Evolutionary conservation across 352 stramenopile genomes (phyloP).

Genomic region (Pythium biforme): DNA sequence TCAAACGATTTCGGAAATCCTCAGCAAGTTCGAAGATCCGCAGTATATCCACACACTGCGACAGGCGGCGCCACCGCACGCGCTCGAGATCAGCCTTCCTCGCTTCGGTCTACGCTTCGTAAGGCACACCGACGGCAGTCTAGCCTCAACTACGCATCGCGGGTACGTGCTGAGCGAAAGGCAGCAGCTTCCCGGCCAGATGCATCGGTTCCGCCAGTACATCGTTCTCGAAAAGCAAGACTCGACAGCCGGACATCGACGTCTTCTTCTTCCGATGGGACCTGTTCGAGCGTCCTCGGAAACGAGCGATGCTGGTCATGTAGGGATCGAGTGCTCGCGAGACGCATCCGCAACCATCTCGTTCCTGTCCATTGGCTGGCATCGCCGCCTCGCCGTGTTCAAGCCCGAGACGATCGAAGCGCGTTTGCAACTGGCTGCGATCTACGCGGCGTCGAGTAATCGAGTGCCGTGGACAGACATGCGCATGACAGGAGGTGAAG

Average conservation of each 20-base stretch:
- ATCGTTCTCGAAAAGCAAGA: conserved; percentile 13
- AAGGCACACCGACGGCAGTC: conserved; percentile 14
- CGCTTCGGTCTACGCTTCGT: conserved; percentile 42
- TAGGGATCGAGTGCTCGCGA: conserved; percentile 26
- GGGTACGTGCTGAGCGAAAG: conserved; percentile 12
- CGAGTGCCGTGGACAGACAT: conserved; percentile 33
- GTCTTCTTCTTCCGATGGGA: conserved; percentile 4
- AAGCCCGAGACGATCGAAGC: conserved; percentile 36
- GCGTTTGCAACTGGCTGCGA: conserved; percentile 39
- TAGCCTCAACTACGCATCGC: conserved; percentile 35
- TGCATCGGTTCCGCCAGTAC: conserved; percentile 16
- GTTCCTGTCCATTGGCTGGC: conserved; percentile 22
- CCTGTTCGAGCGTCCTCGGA: not conserved
- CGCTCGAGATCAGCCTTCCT: conserved; percentile 42
- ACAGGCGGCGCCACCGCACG: conserved; percentile 18
- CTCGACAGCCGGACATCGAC: not conserved
- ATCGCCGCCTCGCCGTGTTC: conserved; percentile 36
- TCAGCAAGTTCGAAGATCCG: conserved; percentile 45
- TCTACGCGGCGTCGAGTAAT: conserved; percentile 33
- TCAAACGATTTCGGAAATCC: conserved; percentile 4
- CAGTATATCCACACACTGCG: conserved; percentile 34
- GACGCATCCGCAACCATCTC: conserved; percentile 6
- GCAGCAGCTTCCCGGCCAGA: conserved; percentile 1
- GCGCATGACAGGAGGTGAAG: conserved; percentile 49
- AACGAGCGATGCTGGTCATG: not conserved